phyloP scores from a whole-genome alignment of 805 yeast species.

The Saturnispora galanensis region DNA sequence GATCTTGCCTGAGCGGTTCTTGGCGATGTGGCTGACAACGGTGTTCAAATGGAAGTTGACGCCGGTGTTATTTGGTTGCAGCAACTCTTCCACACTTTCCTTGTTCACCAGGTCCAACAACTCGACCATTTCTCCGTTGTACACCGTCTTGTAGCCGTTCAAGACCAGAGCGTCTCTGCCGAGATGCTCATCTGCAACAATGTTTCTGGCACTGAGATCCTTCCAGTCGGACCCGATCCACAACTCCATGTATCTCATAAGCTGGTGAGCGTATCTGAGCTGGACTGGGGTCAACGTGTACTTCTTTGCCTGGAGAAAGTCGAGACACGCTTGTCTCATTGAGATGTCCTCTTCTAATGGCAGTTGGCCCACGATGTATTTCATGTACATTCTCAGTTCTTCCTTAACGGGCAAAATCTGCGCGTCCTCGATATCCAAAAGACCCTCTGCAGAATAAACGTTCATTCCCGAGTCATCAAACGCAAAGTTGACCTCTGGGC shows the following conservation, averaged over 20 bases:
- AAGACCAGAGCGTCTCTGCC: conserved; percentile 67
- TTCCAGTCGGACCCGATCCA: conserved; percentile 76
- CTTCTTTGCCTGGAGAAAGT: conserved; percentile 38
- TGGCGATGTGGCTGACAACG: conserved; percentile 20
- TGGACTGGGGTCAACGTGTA: conserved; percentile 42
- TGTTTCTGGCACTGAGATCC: conserved; percentile 48
- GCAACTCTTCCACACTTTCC: conserved; percentile 4
- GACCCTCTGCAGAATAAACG: conserved; percentile 17
- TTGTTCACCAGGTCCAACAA: conserved; percentile 7
- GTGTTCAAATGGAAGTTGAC: conserved; percentile 16
- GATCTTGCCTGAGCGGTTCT: conserved; percentile 15
- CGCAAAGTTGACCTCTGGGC: conserved; percentile 21
- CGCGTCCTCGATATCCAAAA: conserved; percentile 39
- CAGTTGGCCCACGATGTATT: conserved; percentile 11
- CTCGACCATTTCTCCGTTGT: conserved; percentile 24
- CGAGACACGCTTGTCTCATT: conserved; percentile 38
- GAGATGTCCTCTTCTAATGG: conserved; percentile 41
- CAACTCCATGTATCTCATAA: conserved; percentile 47
- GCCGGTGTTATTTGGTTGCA: conserved; percentile 5
- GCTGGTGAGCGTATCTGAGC: conserved; percentile 37
- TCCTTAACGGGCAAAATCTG: conserved; percentile 29
- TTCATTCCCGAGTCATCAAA: conserved; percentile 25
- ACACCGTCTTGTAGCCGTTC: conserved; percentile 42
- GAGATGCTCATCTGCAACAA: conserved; percentile 32
- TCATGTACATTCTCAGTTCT: conserved; percentile 23